These are phyloP conservation scores for Plasmodium blacklocki DNA, from an alignment of 169 alveolate species.

Conservation along the genomic window DNA sequence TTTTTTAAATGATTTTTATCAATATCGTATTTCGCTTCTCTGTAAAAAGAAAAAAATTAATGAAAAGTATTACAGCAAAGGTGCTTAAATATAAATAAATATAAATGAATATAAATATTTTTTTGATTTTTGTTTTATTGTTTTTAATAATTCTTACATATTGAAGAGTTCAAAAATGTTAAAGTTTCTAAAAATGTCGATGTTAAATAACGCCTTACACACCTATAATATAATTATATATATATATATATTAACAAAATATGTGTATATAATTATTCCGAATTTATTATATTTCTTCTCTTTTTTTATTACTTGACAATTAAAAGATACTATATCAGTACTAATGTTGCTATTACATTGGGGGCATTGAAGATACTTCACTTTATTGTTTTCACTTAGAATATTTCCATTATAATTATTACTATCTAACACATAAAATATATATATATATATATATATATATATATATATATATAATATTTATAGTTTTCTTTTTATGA, in stretches of 20 bases:
- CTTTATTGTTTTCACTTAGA: neutral
- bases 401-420: constrained; percentile 3
- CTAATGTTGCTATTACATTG: constrained; percentile 17
- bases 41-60: neutral
- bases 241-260: neutral
- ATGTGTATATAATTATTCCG: neutral
- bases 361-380: constrained; percentile 17
- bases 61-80: neutral
- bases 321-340: constrained; percentile 33
- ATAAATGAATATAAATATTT: too few relatives aligned
- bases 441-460: neutral
- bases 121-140: neutral
- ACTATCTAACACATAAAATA: constrained; percentile 1
- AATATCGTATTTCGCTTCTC: constrained; percentile 31
- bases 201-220: constrained; percentile 54
- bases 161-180: constrained; percentile 55
- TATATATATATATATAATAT: neutral
- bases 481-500: neutral
- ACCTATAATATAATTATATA: constrained; percentile 4
- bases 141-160: constrained; percentile 25
- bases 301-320: constrained; percentile 27
- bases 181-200: constrained; percentile 47
- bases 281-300: neutral
- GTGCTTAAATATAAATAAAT: neutral
- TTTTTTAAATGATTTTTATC: constrained; percentile 50